A percentile compares a stretch with the other conserved stretches of the same genome.
phyloP scores from a whole-genome alignment of 2,329 filamentous ascomycete species.

The Epicoccum sorghinum region DNA sequence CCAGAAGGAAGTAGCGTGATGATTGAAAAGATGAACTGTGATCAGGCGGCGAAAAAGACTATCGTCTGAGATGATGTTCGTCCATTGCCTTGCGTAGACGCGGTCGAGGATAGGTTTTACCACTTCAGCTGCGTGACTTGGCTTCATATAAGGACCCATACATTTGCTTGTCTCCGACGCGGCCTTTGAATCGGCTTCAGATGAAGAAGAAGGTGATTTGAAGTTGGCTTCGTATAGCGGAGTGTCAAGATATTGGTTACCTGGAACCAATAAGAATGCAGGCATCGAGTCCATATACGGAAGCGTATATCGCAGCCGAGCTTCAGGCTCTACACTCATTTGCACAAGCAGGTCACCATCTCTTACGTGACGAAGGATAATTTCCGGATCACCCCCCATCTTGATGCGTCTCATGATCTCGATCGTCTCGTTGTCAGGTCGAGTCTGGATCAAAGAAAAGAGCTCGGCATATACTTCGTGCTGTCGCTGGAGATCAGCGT shows the following conservation, averaged over 20 bases:
- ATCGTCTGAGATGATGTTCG: conserved; percentile 24
- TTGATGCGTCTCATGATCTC: conserved; percentile 23
- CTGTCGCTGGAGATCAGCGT: conserved; percentile 14
- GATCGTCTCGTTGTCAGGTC: conserved; percentile 16
- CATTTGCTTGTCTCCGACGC: background rate
- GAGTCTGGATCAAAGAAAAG: conserved; percentile 16
- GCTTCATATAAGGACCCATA: conserved; percentile 20
- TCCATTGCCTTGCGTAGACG: conserved; percentile 23
- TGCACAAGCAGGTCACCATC: conserved; percentile 24
- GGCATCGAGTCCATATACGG: conserved; percentile 16
- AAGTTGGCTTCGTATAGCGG: conserved; percentile 16
- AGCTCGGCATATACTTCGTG: conserved; percentile 22
- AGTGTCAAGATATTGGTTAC: conserved; percentile 18
- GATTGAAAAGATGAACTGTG: conserved; percentile 17
- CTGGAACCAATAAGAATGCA: conserved; percentile 7
- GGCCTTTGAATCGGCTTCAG: background rate
- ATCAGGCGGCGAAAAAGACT: conserved; percentile 22
- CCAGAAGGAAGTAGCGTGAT: conserved; percentile 17
- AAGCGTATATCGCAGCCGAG: conserved; percentile 17
- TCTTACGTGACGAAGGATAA: conserved; percentile 19
- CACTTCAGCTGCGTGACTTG: conserved; percentile 24
- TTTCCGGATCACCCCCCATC: conserved; percentile 17
- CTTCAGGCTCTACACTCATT: conserved; percentile 14
- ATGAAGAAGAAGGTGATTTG: conserved; percentile 5
- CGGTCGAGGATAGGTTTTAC: conserved; percentile 21